Conservation (phyloP, 108 stramenopile species). For the Schizochytrium sp. region DNA sequence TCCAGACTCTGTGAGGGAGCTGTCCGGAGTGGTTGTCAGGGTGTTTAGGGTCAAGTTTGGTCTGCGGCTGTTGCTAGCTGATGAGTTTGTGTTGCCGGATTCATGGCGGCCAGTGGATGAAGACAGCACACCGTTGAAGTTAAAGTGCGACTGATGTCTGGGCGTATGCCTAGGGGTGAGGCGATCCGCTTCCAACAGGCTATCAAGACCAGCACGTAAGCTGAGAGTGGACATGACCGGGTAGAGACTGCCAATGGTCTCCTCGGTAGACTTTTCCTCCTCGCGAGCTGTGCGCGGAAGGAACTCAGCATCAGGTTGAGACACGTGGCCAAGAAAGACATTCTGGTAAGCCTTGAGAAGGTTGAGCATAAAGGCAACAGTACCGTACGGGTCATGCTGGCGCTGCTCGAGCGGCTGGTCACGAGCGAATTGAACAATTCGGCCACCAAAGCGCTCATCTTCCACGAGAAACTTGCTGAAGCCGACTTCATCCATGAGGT, state of each 20-base stretch:
- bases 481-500: not conserved
- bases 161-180: not conserved
- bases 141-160: constrained; percentile 11
- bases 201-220: not conserved
- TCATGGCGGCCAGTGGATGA: not conserved
- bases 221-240: constrained; percentile 51
- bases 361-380: constrained; percentile 29
- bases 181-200: constrained; percentile 23
- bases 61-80: not conserved
- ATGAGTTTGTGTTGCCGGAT: not conserved
- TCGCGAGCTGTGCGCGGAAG: not conserved
- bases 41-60: not conserved
- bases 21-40: not conserved
- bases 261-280: constrained; percentile 7
- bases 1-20: too few species aligned
- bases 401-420: constrained; percentile 42
- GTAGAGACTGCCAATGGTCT: constrained; percentile 33
- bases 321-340: constrained; percentile 10
- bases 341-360: constrained; percentile 41
- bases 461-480: constrained; percentile 50
- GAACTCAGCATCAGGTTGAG: constrained; percentile 30
- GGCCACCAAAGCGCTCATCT: not conserved
- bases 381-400: constrained; percentile 28
- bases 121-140: constrained; percentile 11
- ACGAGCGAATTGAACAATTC: not conserved